These are phyloP conservation scores for Candida maesae DNA, from an alignment of 805 yeast species.

Conservation along the genomic window DNA sequence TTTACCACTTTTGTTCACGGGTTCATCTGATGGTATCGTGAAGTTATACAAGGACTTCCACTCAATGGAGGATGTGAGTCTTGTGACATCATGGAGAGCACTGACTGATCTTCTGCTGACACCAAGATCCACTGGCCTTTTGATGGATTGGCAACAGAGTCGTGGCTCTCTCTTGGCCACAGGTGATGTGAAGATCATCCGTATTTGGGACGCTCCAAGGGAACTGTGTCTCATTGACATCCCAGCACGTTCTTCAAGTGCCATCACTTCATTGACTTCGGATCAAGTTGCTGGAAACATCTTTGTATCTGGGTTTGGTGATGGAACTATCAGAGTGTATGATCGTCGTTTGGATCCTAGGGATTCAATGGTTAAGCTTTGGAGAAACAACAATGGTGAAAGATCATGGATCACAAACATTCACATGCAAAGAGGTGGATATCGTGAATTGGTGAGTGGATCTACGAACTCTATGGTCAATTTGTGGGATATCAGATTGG, in stretches of 20 bases:
- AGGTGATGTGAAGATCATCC: conserved; percentile 89
- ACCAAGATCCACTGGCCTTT: conserved; percentile 75
- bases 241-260: conserved; percentile 85
- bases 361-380: conserved; percentile 78
- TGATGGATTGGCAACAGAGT: conserved; percentile 96
- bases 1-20: conserved; percentile 75
- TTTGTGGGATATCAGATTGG: conserved; percentile 84
- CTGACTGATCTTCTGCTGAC: conserved; percentile 79
- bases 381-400: conserved; percentile 54
- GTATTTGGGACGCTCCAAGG: conserved; percentile 96
- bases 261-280: conserved; percentile 86
- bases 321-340: conserved; percentile 83
- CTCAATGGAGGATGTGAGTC: conserved; percentile 46
- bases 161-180: conserved; percentile 87
- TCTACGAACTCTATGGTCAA: conserved; percentile 77
- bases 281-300: conserved; percentile 94
- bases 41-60: conserved; percentile 79
- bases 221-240: conserved; percentile 83
- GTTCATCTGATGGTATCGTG: conserved; percentile 93
- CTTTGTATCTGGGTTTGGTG: conserved; percentile 88
- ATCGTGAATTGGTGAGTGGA: conserved; percentile 83
- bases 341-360: conserved; percentile 84
- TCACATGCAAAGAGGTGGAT: conserved; percentile 96
- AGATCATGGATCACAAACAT: conserved; percentile 66
- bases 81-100: conserved; percentile 90